Evolutionary conservation across 2,329 filamentous ascomycete genomes (phyloP), one percentile per base, ranked within the genome.

Genomic region (Cyanodermella asteris): DNA sequence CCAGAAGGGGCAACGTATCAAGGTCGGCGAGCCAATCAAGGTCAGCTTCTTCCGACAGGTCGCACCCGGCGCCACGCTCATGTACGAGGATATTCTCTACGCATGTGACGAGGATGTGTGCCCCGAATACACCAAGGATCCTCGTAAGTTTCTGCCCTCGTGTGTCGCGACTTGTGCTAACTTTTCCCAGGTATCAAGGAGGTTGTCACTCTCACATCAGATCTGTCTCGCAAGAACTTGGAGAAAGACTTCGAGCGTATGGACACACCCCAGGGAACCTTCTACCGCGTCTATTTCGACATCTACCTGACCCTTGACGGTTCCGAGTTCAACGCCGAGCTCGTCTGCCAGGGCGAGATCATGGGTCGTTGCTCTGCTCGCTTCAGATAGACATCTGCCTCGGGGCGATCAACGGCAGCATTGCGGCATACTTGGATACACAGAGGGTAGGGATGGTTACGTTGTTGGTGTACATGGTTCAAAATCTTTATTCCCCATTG

Each of bases 191-290:
- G 82, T 38, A 94, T 94, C 65, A 94, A 94, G 64, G 87, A 94
- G 53, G 81, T 94, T 29, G 87, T 94, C 35, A 97, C 87, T 2
- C 70, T 97, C 25, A 94, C 87, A 2, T 94, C 84, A 2, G 87
- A 97, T 46, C 62, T 97, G 29, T 93, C 82, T 24, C 74, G 84
- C 40, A 97, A 94, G 63, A 94, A 94, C 47, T 71, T 97, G 8
- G 87, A 97, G 51, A 94, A 93, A 54, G 87, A 97, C 49, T 97
- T 97, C 43, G 87, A 97, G 55, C 72, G 87, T 45, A 94, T 94
- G 87, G 87, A 94, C 47, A 94, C 87, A 2, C 82, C 87, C 5
- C 84, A 97, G 49, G 87, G 87, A 33, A 90, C 78, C 4, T 91
- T 91, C 50, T 91, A 91, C 59, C 72, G 80, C 13, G 61, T 66